phyloP scores from a whole-genome alignment of 2,329 filamentous ascomycete genomes.

The Elsinoe arachidis region DNA sequence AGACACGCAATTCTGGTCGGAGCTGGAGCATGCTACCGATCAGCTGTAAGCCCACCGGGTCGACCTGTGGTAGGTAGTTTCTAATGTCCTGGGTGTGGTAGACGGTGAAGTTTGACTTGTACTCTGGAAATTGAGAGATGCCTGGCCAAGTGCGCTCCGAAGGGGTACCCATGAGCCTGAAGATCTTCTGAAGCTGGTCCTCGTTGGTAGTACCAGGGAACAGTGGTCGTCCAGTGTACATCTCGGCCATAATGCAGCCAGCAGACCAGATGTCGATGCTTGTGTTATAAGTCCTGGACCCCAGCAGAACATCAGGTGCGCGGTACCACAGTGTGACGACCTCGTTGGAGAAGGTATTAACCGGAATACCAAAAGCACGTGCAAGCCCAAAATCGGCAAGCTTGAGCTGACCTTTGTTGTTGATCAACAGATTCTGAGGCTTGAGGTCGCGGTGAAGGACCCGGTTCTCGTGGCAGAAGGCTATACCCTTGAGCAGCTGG shows the following conservation, averaged over 20 bases:
- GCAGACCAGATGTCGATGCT: slow-evolving; percentile 99
- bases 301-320: slow-evolving; percentile 87
- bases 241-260: slow-evolving; percentile 99
- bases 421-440: slow-evolving; percentile 93
- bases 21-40: slow-evolving; percentile 87
- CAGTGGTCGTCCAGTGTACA: slow-evolving; percentile 91
- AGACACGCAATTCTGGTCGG: slow-evolving; percentile 82
- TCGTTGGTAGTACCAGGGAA: slow-evolving; percentile 98
- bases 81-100: slow-evolving; percentile 87
- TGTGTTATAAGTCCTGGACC: slow-evolving; percentile 95
- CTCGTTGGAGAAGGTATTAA: slow-evolving; percentile 97
- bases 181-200: slow-evolving; percentile 94
- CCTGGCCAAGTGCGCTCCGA: slow-evolving; percentile 93
- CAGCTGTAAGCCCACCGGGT: slow-evolving; percentile 76
- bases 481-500: slow-evolving; percentile 88
- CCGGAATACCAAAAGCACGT: slow-evolving; percentile 89
- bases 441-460: slow-evolving; percentile 94
- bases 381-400: slow-evolving; percentile 91
- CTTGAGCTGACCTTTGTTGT: slow-evolving; percentile 81
- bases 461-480: slow-evolving; percentile 95
- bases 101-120: slow-evolving; percentile 90
- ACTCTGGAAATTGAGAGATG: slow-evolving; percentile 92
- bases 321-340: slow-evolving; percentile 98
- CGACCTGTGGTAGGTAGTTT: slow-evolving; percentile 81
- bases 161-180: slow-evolving; percentile 96